Base-by-base conservation (phyloP, 2,329 filamentous ascomycete genomes). In the Macroventuria anomochaeta region DNA sequence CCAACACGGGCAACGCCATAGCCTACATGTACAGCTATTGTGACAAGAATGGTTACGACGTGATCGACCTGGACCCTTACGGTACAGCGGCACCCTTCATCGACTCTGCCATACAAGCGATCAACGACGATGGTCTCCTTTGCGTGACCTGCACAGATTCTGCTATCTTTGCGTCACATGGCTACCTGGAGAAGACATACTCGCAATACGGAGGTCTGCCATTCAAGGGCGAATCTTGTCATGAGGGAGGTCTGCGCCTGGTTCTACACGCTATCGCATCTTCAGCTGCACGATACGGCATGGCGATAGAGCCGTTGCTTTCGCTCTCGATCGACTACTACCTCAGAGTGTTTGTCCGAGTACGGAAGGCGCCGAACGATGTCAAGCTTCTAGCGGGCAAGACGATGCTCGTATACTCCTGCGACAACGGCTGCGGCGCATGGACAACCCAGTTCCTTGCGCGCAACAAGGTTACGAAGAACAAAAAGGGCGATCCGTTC, bases 241-340 rank as follows among this genome's bases (percentile, higher is more conserved):
- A 99, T 65, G 95, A 99, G 76, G 92, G 85, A 26, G 95, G 93
- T 1, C 76, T 99, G 46, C 88, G 95, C 4, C 80, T 99, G 8
- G 90, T 99, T 43, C 76, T 99, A 11, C 86, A 97, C 70, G 85
- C 88, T 3, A 85, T 97, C 53, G 89, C 93, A 2, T 85, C 86
- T 0, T 84, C 91, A 0, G 95, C 91, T 3, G 90, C 88, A 13
- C 88, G 88, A 57, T 96, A 99, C 64, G 93, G 95, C 1, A 79
- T 97, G 34, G 82, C 90, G 0, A 91, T 97, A 53, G 93, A 97
- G 74, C 95, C 95, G 0, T 82, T 97, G 3, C 83, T 99, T 10
- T 96, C 91, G 5, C 83, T 99, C 1, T 97, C 91, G 2, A 96
- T 97, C 58, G 95, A 99, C 75, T 99, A 96, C 74, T 99, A 99